Evolutionary conservation across 208 protist species (phyloP).

Genomic region (Trypanosoma caninum): DNA sequence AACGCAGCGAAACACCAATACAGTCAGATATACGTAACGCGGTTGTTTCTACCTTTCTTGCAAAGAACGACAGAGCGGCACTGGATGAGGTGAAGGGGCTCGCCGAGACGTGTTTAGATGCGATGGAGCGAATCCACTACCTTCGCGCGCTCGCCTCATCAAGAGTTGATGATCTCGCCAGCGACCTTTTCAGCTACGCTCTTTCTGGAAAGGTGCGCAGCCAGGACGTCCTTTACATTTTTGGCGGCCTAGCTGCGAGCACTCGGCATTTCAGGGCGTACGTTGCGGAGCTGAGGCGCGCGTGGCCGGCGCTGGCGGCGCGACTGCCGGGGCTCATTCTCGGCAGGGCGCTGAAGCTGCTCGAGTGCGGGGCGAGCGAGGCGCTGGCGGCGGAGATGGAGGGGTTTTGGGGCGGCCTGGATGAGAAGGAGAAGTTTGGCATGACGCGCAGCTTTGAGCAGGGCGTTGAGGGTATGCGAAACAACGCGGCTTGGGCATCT

Average conservation of each 20-base stretch:
- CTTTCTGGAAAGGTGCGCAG: conserved; percentile 63
- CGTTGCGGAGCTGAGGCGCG: conserved; percentile 33
- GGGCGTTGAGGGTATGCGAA: conserved; percentile 43
- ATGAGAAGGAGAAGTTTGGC: conserved; percentile 34
- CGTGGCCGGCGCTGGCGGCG: conserved; percentile 39
- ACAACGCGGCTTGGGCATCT: conserved; percentile 40
- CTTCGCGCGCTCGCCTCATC: conserved; percentile 46
- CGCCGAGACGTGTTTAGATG: conserved; percentile 31
- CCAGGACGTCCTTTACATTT: conserved; percentile 55
- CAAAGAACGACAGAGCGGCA: conserved; percentile 32
- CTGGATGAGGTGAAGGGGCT: conserved; percentile 49
- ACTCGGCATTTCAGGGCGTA: conserved; percentile 26
- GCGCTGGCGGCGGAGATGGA: conserved; percentile 36
- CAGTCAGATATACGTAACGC: conserved; percentile 40
- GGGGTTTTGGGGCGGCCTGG: conserved; percentile 37
- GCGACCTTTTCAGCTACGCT: conserved; percentile 49
- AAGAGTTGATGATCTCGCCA: conserved; percentile 27
- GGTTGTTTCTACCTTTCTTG: conserved; percentile 42
- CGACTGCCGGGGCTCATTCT: conserved; percentile 50
- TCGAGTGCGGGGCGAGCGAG: conserved; percentile 40
- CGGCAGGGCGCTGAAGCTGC: conserved; percentile 40
- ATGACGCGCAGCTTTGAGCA: conserved; percentile 50
- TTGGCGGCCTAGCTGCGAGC: conserved; percentile 38
- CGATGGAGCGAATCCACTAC: conserved; percentile 51
- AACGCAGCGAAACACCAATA: conserved; percentile 38